Evolutionary conservation across 31 red algal genomes (phyloP), one percentile per base, ranked within the genome.

Genomic region (Asparagopsis taxiformis): DNA sequence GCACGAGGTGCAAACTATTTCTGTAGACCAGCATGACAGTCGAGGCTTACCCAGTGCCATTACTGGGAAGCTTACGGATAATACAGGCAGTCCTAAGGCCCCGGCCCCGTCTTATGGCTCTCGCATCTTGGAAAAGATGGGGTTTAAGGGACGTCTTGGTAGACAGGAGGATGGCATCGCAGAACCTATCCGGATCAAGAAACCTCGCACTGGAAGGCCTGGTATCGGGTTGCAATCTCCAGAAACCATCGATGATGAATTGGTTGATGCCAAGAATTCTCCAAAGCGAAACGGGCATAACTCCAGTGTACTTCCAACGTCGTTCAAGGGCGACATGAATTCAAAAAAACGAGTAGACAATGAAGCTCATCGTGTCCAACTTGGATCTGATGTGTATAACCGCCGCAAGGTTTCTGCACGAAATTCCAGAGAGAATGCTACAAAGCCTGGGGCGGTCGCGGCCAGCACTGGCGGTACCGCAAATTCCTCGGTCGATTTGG

Each of bases 71-170:
- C n/a, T n/a, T n/a, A n/a, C n/a, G n/a, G n/a, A n/a, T n/a, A n/a
- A n/a, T n/a, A n/a, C n/a, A n/a, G n/a, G n/a, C 26, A 24, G 26
- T 15, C 21, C 21, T 55, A 24, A 55, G 52, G 26, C 21, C 0
- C 21, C 26, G 6, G 26, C 21, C 13, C 26, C 21, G 21, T 19
- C 21, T 55, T 24, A 55, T 81, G 77, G 63, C 11, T 39, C 61
- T 11, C 44, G 60, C 25, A 62, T 86, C 54, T 55, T 86, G 25
- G 60, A 70, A 16, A 64, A 70, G 23, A 86, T 86, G 81, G 81
- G 81, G 16, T 86, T 86, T 54, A 77, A 51, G 0, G 81, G 81
- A 8, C 34, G 81, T 25, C 35, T 86, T 20, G 81, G 81, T n/a
- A 54, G 54, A 26, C 29, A 57, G 59, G 81, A 72, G 31, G 72